phyloP scores from a whole-genome alignment of 2,329 filamentous ascomycete genomes.

The Beauveria sp. region DNA sequence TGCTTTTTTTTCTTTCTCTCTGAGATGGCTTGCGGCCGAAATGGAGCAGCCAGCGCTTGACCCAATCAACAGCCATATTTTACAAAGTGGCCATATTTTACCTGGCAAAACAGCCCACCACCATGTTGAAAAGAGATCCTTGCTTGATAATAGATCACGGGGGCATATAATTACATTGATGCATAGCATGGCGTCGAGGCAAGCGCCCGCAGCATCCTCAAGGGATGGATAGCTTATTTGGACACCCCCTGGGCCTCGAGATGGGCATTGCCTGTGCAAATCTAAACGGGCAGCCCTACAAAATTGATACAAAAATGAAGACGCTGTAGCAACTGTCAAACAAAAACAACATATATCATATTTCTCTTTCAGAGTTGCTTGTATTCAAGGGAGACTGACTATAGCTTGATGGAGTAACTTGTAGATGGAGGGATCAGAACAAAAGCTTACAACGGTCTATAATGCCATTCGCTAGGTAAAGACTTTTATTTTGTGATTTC shows the following conservation, averaged over 20 bases:
- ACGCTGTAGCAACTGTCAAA: too few species aligned
- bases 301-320: neutral
- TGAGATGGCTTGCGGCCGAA: neutral
- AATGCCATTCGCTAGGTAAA: too few species aligned
- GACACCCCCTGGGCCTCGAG: neutral
- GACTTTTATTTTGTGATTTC: too few species aligned
- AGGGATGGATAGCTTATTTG: neutral
- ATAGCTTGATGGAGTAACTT: too few species aligned
- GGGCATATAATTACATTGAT: neutral
- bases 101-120: constrained; percentile 4
- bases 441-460: too few species aligned
- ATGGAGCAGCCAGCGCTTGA: neutral
- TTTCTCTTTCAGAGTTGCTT: too few species aligned
- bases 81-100: constrained; percentile 1
- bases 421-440: too few species aligned
- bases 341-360: too few species aligned
- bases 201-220: neutral
- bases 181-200: neutral
- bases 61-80: neutral
- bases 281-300: neutral
- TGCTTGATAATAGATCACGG: neutral
- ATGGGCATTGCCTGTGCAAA: too few species aligned
- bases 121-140: neutral
- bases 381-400: too few species aligned
- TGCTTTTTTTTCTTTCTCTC: neutral